Base-by-base conservation (phyloP, 225 moss, liverwort and hornwort genomes). In the Asterella californica region DNA sequence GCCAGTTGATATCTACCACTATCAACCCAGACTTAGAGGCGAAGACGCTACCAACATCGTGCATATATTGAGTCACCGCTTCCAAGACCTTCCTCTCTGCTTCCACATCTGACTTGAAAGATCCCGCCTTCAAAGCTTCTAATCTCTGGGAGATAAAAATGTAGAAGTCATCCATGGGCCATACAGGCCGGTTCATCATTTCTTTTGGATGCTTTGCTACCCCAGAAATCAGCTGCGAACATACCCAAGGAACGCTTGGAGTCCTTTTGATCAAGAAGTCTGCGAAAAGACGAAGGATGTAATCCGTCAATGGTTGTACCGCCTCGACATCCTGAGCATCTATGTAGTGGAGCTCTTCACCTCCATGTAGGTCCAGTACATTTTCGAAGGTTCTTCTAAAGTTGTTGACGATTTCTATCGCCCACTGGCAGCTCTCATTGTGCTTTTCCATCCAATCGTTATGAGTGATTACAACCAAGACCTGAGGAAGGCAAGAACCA, bases 1-100 rank as follows among this genome's bases (percentile, higher is more conserved):
- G 11, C 76, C 76, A 76, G 29, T 76, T 76, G 36, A 32, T 1
- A 76, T 76, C 60, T 1, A 61, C 61, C 8, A 62, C 61, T 7
- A 76, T 59, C 38, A 14, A 42, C 0, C 33, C 57, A 6, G 25
- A 36, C 19, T 34, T 10, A 38, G 76, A 29, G 27, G 37, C 3
- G 4, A 76, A 34, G 34, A 76, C 11, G 29, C 57, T 34, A 5
- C 59, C 55, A 36, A 34, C 10, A 12, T 76, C 71, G 45, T 72
- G 45, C 24, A 72, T 10, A 30, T 53, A 74, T 15, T 32, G 8
- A n/a, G 9, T 11, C n/a, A 74, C 10, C 0, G 73, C 73, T 19
- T 74, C 22, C 73, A 74, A 33, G 34, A 74, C 53, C 15, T 74
- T 29, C 17, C 49, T 50, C 9, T 36, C 15, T n/a, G 0, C 10